These are phyloP conservation scores for Talaromyces thailandensis DNA, from an alignment of 495 filamentous ascomycete genomes.

Conservation along the genomic window DNA sequence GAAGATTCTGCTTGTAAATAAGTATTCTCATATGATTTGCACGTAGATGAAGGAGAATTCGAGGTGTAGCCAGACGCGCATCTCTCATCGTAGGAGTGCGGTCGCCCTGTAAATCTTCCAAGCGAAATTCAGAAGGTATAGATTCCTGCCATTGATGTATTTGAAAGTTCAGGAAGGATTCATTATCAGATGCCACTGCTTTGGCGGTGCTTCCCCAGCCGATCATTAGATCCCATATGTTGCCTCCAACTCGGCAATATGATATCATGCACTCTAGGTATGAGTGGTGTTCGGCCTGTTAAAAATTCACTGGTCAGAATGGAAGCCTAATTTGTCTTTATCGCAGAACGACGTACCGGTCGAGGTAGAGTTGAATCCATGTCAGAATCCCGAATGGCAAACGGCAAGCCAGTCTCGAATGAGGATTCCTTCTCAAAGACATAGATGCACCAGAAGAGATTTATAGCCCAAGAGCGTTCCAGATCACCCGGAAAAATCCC, in stretches of 20 bases:
- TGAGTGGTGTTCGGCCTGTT: slow-evolving; percentile 21
- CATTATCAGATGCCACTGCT: slow-evolving; percentile 48
- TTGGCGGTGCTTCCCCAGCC: slow-evolving; percentile 36
- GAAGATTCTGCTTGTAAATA: slow-evolving; percentile 69
- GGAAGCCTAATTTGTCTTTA: too few species aligned
- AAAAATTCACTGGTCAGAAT: not conserved
- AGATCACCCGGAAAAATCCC: slow-evolving; percentile 45
- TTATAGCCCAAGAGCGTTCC: slow-evolving; percentile 52
- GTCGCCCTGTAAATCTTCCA: slow-evolving; percentile 31
- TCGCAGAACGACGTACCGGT: slow-evolving; percentile 51
- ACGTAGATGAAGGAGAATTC: slow-evolving; percentile 52
- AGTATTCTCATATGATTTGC: slow-evolving; percentile 75
- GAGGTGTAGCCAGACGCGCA: slow-evolving; percentile 17
- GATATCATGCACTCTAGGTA: slow-evolving; percentile 64
- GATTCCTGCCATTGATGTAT: slow-evolving; percentile 68
- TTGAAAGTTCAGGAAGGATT: slow-evolving; percentile 62
- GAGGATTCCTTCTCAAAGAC: slow-evolving; percentile 74
- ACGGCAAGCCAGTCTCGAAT: slow-evolving; percentile 73
- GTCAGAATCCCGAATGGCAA: slow-evolving; percentile 69
- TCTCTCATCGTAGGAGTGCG: slow-evolving; percentile 13
- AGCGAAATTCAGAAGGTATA: slow-evolving; percentile 43
- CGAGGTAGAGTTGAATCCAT: slow-evolving; percentile 68
- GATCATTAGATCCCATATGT: slow-evolving; percentile 58
- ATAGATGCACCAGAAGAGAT: slow-evolving; percentile 78
- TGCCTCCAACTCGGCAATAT: slow-evolving; percentile 63